Percentiles rank a stretch among this genome's conserved stretches.
These are phyloP conservation scores for Teratosphaeria gauchensis DNA, from an alignment of 2,329 filamentous ascomycete genomes.

Conservation along the genomic window DNA sequence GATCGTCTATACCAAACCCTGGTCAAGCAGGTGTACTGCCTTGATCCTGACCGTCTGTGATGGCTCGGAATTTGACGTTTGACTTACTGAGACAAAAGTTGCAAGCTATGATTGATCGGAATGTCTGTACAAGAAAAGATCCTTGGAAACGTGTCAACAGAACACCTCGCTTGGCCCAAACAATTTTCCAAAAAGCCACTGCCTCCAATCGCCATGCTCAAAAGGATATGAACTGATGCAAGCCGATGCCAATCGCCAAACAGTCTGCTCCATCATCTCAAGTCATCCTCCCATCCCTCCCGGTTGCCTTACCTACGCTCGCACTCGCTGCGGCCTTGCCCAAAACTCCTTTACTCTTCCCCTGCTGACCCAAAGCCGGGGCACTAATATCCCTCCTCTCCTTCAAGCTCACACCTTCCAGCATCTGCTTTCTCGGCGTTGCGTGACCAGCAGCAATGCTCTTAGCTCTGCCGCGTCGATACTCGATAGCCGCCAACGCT, in stretches of 20 bases:
- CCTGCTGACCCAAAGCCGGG: constrained; percentile 24
- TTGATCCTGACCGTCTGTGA: background rate
- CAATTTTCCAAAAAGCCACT: background rate
- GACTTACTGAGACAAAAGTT: background rate
- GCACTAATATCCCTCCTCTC: constrained; percentile 40
- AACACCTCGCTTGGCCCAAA: background rate
- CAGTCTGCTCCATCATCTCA: background rate
- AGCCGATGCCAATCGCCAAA: background rate
- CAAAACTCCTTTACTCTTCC: background rate
- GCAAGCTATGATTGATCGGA: background rate
- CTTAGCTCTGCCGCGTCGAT: constrained; percentile 60
- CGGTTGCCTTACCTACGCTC: constrained; percentile 6
- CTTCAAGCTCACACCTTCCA: constrained; percentile 36
- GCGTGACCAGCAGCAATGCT: constrained; percentile 56
- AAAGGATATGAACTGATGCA: background rate
- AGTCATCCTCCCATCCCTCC: background rate
- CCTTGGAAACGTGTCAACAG: background rate
- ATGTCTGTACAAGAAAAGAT: background rate
- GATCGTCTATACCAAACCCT: background rate
- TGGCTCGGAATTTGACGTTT: background rate
- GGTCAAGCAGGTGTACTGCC: background rate
- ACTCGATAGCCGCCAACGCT: constrained; percentile 64
- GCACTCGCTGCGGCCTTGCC: background rate
- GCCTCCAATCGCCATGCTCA: background rate
- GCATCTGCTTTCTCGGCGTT: constrained; percentile 52